Evolutionary conservation across 139 green algal species (phyloP), one percentile per base, ranked within the genome.

Genomic region (Haematococcus sp.): DNA sequence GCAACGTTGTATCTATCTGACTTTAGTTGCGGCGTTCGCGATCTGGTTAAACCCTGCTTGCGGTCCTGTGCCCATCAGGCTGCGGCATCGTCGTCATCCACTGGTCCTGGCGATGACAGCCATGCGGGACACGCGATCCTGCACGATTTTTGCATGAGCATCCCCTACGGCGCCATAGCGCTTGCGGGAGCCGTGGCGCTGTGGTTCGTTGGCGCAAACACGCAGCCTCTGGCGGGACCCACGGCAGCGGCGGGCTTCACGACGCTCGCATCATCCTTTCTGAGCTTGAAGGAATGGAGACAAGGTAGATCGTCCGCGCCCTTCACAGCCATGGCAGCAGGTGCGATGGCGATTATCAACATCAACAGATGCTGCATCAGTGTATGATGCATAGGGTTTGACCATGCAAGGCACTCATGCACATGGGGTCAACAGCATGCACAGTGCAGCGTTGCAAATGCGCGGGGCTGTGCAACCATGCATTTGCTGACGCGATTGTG

Each of bases 111-210:
- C 11, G 40, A 49, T 71, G 64, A 73, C 52, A 68, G 34, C 66
- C 74, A 80, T n/a, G 55, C 34, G 9, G 74, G 83, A 2, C 81
- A 90, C 68, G 90, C 91, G 2, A 63, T 87, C 51, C 78, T 96
- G 32, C 91, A 96, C 63, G 91, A 96, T 74, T 96, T 96, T 63
- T 96, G 91, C 84, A 94, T 96, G 91, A 73, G 52, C 64, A 90
- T 96, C 51, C 91, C 91, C 0, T 96, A 91, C 68, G 86, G 88
- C 46, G 66, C 51, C 0, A 74, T 90, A 17, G 43, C 91, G 7
- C 28, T 84, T 0, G 84, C 69, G n/a, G 88, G 87, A 3, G 31
- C 88, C 9, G 51, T 87, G n/a, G 35, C 86, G 13, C 11, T 79
- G 0, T 87, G 83, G 65, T 56, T 78, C 20, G 17, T 76, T 1